These are phyloP conservation scores for Solanum hybrid DNA, from an alignment of 305 asterid genomes.

Conservation along the genomic window DNA sequence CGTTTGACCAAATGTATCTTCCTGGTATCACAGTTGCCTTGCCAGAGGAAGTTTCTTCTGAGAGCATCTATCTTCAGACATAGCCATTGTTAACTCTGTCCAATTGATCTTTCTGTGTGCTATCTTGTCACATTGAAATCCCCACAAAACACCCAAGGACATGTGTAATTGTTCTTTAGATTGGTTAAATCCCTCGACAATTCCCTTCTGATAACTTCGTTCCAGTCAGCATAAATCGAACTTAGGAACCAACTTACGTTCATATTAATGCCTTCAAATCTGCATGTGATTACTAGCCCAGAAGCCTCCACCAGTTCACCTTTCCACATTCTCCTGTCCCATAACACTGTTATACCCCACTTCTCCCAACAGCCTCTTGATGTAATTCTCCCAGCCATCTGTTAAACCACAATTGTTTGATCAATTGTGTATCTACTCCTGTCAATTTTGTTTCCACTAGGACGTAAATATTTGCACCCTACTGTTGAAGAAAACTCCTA, in stretches of 20 bases:
- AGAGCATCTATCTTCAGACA: not conserved
- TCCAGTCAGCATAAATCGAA: not conserved
- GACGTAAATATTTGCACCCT: not conserved
- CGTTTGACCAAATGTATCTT: not conserved
- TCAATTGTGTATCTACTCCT: not conserved
- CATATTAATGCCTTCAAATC: not conserved
- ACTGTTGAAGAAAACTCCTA: not conserved
- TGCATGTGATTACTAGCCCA: not conserved
- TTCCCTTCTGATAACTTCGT: not conserved
- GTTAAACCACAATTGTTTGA: not conserved
- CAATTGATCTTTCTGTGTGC: not conserved
- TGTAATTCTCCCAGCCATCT: not conserved
- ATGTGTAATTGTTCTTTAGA: not conserved
- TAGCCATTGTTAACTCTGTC: not conserved
- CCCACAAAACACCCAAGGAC: not conserved
- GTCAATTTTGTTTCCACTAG: not conserved
- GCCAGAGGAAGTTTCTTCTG: not conserved
- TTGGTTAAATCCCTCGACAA: not conserved
- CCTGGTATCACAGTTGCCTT: not conserved
- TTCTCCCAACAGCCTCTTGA: not conserved
- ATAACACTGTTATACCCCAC: not conserved
- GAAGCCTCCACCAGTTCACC: not conserved
- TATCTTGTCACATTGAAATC: not conserved
- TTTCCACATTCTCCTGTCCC: not conserved
- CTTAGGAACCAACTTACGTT: not conserved